A percentile compares a stretch with the other conserved stretches of the same genome.
phyloP scores from a whole-genome alignment of 805 yeast genomes.

The Nakazawaea molendinolei region DNA sequence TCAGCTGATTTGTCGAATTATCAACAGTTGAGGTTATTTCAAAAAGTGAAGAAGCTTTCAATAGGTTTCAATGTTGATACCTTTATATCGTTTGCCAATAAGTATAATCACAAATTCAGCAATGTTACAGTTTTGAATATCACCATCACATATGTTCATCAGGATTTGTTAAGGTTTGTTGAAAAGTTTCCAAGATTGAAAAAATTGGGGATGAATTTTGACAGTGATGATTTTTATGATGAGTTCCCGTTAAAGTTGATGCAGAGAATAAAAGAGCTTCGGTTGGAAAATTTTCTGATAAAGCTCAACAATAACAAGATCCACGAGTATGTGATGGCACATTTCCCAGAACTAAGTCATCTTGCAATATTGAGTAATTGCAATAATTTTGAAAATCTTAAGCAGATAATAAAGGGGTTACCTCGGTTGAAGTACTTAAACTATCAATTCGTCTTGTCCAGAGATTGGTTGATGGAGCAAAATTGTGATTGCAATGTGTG shows the following conservation, averaged over 20 bases:
- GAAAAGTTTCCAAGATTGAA: background rate
- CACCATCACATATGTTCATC: background rate
- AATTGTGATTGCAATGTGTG: background rate
- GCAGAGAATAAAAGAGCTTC: background rate
- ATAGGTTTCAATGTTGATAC: too few species aligned
- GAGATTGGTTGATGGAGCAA: background rate
- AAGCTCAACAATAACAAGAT: background rate
- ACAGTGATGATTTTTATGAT: background rate
- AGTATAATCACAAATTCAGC: background rate
- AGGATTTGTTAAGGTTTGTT: constrained; percentile 2
- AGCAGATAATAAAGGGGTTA: background rate
- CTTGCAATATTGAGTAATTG: constrained; percentile 1
- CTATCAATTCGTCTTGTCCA: background rate
- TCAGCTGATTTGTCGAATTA: too few species aligned
- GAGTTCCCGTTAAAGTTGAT: background rate
- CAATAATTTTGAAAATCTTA: background rate
- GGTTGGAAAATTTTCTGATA: background rate
- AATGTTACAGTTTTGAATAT: constrained; percentile 1
- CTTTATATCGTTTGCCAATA: too few species aligned
- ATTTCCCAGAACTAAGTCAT: constrained; percentile 1
- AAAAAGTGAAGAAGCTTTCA: too few species aligned
- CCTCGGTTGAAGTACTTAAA: constrained; percentile 1
- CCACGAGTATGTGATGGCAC: background rate
- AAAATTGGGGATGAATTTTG: background rate
- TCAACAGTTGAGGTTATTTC: too few species aligned